phyloP scores from a whole-genome alignment of 805 yeast genomes.

The Myxozyma udenii region DNA sequence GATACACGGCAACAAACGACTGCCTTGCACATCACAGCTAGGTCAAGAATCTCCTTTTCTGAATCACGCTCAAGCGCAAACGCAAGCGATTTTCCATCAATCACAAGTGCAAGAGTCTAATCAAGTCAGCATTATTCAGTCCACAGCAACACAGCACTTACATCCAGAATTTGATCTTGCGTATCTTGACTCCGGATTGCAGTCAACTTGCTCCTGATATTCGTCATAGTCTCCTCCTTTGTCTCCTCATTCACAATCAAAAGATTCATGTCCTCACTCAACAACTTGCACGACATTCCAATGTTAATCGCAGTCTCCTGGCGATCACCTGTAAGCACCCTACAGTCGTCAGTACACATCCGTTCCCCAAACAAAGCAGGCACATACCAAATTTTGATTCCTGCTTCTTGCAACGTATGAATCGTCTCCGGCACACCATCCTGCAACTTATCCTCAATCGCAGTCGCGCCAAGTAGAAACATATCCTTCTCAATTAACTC shows the following conservation, averaged over 20 bases:
- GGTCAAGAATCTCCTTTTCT: slow-evolving; percentile 71
- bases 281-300: slow-evolving; percentile 94
- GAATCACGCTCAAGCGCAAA: slow-evolving; percentile 80
- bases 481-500: slow-evolving; percentile 79
- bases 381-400: slow-evolving; percentile 80
- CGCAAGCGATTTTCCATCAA: slow-evolving; percentile 88
- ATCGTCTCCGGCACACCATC: slow-evolving; percentile 99
- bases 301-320: slow-evolving; percentile 98
- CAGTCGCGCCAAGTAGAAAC: slow-evolving; percentile 90
- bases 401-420: slow-evolving; percentile 91
- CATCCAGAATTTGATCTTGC: slow-evolving; percentile 44
- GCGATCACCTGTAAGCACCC: slow-evolving; percentile 91
- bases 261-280: slow-evolving; percentile 94
- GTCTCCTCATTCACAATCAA: slow-evolving; percentile 83
- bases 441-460: slow-evolving; percentile 95
- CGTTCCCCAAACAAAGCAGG: not conserved
- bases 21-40: slow-evolving; percentile 87
- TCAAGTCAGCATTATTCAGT: slow-evolving; percentile 30
- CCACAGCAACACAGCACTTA: slow-evolving; percentile 40
- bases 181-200: slow-evolving; percentile 55
- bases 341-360: slow-evolving; percentile 2
- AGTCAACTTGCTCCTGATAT: slow-evolving; percentile 67
- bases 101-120: slow-evolving; percentile 80
- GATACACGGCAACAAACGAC: slow-evolving; percentile 98
- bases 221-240: slow-evolving; percentile 69